Conservation (phyloP, 495 filamentous ascomycete species). For the Tuber melanosporum region DNA sequence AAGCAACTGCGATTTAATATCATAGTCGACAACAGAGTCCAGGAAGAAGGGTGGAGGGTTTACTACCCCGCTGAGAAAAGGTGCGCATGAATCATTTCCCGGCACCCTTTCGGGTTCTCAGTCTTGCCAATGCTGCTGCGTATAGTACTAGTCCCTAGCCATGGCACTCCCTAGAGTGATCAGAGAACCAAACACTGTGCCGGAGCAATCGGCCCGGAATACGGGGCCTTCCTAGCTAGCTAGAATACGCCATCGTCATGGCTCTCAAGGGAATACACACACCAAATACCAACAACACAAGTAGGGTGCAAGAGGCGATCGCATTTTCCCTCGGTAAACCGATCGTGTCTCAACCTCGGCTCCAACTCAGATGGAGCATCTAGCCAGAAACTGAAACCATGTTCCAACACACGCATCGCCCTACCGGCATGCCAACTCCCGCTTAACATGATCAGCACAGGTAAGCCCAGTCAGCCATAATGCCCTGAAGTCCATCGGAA, state of each 20-base stretch:
- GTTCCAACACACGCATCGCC: background rate
- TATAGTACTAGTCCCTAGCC: too few species aligned
- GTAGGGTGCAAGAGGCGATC: background rate
- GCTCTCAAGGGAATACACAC: background rate
- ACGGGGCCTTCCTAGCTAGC: background rate
- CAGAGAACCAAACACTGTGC: background rate
- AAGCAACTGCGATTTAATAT: too few species aligned
- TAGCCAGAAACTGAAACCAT: background rate
- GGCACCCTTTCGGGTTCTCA: background rate
- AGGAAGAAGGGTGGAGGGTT: too few species aligned
- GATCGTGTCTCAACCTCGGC: background rate
- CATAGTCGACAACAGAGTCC: too few species aligned
- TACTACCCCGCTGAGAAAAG: background rate
- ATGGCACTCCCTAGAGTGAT: background rate
- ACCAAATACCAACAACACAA: background rate
- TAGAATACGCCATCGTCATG: background rate
- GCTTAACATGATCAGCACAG: constrained; percentile 52
- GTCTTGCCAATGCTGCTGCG: too few species aligned
- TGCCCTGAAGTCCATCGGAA: background rate
- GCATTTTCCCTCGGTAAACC: background rate
- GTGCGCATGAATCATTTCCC: background rate
- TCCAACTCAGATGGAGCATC: background rate
- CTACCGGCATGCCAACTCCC: constrained; percentile 41
- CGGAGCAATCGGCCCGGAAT: background rate
- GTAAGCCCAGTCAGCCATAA: background rate